Base-by-base conservation (phyloP, 1,139 yeast genomes). In the Wickerhamiella infanticola region DNA sequence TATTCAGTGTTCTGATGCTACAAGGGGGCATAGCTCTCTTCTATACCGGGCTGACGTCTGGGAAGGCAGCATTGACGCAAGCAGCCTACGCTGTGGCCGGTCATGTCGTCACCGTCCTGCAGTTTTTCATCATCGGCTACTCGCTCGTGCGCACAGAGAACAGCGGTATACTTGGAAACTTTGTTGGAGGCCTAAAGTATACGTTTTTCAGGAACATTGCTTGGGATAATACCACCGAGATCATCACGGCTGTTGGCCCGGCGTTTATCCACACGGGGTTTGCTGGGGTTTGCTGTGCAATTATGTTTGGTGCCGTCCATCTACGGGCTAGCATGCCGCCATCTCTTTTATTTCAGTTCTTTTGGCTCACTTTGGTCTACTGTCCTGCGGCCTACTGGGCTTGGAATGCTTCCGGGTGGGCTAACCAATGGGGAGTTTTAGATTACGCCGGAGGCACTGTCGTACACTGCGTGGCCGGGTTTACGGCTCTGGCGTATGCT, bases 361-460 rank as follows among this genome's bases (percentile, higher is more conserved):
- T 67, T 24, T 77, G 82, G 81, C 67, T 77, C 8, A 63, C 69
- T 3, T 58, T 75, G 9, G 74, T 77, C n/a, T 77, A 77, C 56
- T 75, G 75, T 54, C 82, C 82, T 0, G 71, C 76, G 1, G 75
- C 77, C 2, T 75, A 75, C 57, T 77, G 82, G 82, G 70, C 75
- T 53, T 77, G 82, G 82, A 75, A 75, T 57, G 53, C 60, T 7
- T 61, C 69, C 47, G 82, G 82, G 3, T 77, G 81, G 81, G 66
- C 76, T 35, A 58, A 63, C 40, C 53, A 59, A 31, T 61, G 63
- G 41, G 77, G 78, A 0, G 77, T 73, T 1, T 61, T 77, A 24
- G 82, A 77, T 59, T 76, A 74, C 59, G 81, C 82, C 0, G 82
- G 82, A 3, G 82, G 82, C 2, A 72, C 73, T 35, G 74, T 78